Conservation (phyloP, 1,284 basidiomycete genomes). For the Anthracocystis walkeri region DNA sequence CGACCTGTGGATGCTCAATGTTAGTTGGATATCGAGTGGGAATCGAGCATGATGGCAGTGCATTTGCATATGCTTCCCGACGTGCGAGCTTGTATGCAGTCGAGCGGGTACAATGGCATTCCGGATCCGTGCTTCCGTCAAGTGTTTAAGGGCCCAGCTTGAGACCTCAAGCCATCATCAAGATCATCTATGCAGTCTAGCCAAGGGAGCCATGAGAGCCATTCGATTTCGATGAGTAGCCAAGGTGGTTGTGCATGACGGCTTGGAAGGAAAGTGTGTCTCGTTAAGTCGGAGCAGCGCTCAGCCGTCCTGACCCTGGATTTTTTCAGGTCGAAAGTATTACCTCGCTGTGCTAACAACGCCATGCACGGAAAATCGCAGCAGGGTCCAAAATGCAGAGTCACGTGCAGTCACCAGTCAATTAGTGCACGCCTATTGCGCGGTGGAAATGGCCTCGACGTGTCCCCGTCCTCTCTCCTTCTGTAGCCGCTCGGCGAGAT, state of each 20-base stretch:
- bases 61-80: neutral
- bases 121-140: neutral
- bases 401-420: constrained; percentile 51
- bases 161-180: neutral
- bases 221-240: neutral
- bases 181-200: neutral
- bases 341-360: neutral
- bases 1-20: neutral
- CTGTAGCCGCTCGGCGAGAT: neutral
- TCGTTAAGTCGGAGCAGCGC: neutral
- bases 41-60: constrained; percentile 1
- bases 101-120: neutral
- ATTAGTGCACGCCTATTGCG: constrained; percentile 38
- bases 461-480: neutral
- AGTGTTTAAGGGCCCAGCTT: no score
- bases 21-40: constrained; percentile 1
- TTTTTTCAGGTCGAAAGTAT: neutral
- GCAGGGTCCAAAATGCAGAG: constrained; percentile 45
- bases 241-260: neutral
- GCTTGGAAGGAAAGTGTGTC: neutral
- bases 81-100: neutral
- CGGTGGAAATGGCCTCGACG: neutral
- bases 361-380: neutral
- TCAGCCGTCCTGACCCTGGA: neutral
- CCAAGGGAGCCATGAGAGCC: constrained; percentile 2